phyloP scores from a whole-genome alignment of 2,329 filamentous ascomycete genomes.

The Colletotrichum musae region DNA sequence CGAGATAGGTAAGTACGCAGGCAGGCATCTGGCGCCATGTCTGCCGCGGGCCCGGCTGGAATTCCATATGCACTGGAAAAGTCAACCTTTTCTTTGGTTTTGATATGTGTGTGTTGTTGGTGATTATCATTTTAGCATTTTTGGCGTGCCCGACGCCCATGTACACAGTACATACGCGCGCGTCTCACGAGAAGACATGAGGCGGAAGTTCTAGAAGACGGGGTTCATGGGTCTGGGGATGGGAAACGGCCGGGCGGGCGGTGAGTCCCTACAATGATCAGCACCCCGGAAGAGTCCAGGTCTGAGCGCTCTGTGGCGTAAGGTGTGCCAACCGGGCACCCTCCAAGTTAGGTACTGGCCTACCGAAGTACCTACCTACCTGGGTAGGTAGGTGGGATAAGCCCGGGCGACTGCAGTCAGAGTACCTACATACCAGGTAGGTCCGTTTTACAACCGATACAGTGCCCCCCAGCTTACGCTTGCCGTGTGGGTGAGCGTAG shows the following conservation, averaged over 20 bases:
- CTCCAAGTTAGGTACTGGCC: background rate
- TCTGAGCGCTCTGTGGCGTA: slow-evolving; percentile 1
- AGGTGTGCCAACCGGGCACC: too few species aligned
- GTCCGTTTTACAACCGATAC: too few species aligned
- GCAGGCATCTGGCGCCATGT: too few species aligned
- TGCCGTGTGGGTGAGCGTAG: background rate
- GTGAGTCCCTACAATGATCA: background rate
- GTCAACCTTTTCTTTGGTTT: too few species aligned
- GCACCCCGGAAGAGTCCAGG: background rate
- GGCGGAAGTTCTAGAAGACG: slow-evolving; percentile 9
- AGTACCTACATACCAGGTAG: too few species aligned
- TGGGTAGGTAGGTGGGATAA: too few species aligned
- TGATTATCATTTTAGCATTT: too few species aligned
- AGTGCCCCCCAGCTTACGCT: background rate
- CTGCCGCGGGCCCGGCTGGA: too few species aligned
- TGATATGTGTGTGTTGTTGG: too few species aligned
- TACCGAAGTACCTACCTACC: background rate
- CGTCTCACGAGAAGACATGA: background rate
- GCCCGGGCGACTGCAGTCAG: too few species aligned
- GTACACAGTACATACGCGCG: background rate
- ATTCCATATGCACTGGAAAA: too few species aligned
- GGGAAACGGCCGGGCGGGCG: background rate
- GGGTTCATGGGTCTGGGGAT: background rate
- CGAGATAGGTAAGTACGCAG: background rate
- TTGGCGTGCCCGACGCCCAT: too few species aligned